Base-by-base conservation (phyloP, 2,329 filamentous ascomycete genomes). In the Epichloe hybrida region DNA sequence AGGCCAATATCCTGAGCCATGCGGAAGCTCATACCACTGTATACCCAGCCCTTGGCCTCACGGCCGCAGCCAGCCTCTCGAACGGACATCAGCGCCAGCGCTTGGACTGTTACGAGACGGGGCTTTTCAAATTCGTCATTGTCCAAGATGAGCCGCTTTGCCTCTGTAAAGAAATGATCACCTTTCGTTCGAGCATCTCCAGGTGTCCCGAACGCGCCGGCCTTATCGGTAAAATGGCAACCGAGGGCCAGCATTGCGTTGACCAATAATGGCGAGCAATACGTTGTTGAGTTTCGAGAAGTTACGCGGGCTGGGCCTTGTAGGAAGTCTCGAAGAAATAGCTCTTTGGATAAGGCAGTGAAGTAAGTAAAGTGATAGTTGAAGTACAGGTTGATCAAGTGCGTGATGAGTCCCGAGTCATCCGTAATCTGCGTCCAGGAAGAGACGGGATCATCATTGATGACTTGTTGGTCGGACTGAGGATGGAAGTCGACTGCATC, bases 311-410 rank as follows among this genome's bases (percentile, higher is more conserved):
- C 78, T 54, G 76, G 81, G 0, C 93, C 91, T 13, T 76, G 77
- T 43, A 84, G 66, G 59, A 95, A 96, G 64, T 97, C 90, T 41
- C 84, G 78, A 62, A 87, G 90, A 64, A 98, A 97, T 35, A 95
- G 71, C 38, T 77, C 81, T 64, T 88, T 94, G 12, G 90, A 91
- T 6, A 97, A 72, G 0, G 87, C 93, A 4, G 89, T 91, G 65
- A 97, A 98, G 68, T 93, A 97, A 17, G 89, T 84, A 66, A 97
- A 97, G 67, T 97, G 93, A 86, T 91, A 97, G 59, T 83, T 88
- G 69, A 97, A 97, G 69, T 98, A 98, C 87, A 97, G 90, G 61
- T 90, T 91, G 63, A 98, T 80, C 17, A 98, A 79, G 66, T 96
- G 91, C 15, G 83, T 78, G 58, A 96, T 81, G 44, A 95, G 74